Percentiles rank a stretch among this genome's conserved stretches.
These are phyloP conservation scores for Pelargonium myrrhifolium DNA, from an alignment of 441 rosid species.

Conservation along the genomic window DNA sequence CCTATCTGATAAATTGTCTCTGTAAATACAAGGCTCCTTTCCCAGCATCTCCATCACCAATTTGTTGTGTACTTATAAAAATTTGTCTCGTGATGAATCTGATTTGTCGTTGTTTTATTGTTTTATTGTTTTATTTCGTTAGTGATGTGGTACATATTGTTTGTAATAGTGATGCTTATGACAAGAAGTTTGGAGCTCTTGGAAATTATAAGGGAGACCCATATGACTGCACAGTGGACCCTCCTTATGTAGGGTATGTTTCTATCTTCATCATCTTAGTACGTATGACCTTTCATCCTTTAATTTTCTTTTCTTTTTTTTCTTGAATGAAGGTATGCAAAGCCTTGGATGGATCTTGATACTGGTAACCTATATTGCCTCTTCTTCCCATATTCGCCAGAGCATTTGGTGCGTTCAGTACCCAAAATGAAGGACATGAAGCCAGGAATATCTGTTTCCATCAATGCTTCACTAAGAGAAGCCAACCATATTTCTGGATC, in stretches of 20 bases:
- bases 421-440: slow-evolving; percentile 49
- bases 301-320: slow-evolving; percentile 10
- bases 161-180: slow-evolving; percentile 33
- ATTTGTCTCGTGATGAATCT: slow-evolving; percentile 7
- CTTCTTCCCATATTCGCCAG: slow-evolving; percentile 87
- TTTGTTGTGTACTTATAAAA: neutral
- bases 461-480: slow-evolving; percentile 58
- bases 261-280: neutral
- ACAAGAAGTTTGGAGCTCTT: slow-evolving; percentile 25
- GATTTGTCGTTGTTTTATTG: neutral
- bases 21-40: slow-evolving; percentile 3
- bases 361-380: slow-evolving; percentile 55
- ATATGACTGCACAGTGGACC: slow-evolving; percentile 69
- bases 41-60: neutral
- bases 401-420: slow-evolving; percentile 60
- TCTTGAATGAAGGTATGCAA: slow-evolving; percentile 58
- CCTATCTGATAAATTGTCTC: neutral
- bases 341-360: slow-evolving; percentile 64
- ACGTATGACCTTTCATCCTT: slow-evolving; percentile 12
- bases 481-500: slow-evolving; percentile 59
- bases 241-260: slow-evolving; percentile 73
- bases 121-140: neutral
- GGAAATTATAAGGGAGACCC: slow-evolving; percentile 34
- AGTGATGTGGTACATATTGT: slow-evolving; percentile 12
- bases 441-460: slow-evolving; percentile 49